Evolutionary conservation across 1,284 basidiomycete genomes (phyloP), one percentile per base, ranked within the genome.

Genomic region (Ceratobasidium sp.): DNA sequence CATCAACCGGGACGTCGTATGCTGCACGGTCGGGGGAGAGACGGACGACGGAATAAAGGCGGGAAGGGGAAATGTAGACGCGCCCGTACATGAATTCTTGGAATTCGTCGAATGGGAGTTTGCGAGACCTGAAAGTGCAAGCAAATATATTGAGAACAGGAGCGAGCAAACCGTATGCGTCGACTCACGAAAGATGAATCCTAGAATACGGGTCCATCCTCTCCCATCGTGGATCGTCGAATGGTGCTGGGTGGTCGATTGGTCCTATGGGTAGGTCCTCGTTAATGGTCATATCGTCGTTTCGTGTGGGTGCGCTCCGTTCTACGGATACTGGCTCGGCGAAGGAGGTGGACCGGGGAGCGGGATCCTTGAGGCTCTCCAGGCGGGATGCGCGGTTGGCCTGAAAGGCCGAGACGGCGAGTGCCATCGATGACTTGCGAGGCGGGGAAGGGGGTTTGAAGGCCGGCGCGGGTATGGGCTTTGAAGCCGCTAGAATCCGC

Each of bases 1-100:
- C 93, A 5, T 90, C 89, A 3, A 99, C 90, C 1, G 97, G 97
- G 0, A 99, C 88, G 65, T 98, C 95, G 82, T 96, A 97, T 17
- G 91, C 91, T 73, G 91, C 89, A 78, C 93, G 92, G 79, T 93
- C 91, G 0, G 91, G 88, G 8, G 91, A 87, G 0, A 93, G 88
- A 14, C 93, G 90, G 56, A 95, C 88, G 62, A 91, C 88, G 5
- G 95, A 95, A 84, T 99, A 99, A 41, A 99, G 85, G 33, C 88
- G 89, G 0, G 95, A 95, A 0, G 96, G 95, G 0, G 94, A 91
- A 54, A 99, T 86, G 80, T 93, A 94, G 82, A 92, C 97, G 36
- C 97, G 89, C 2, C 91, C 94, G 29, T 88, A 86, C 36, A 99
- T 86, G 82, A 96, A 90, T n/a, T 92, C 91, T 81, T 94, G 91